Evolutionary conservation across 2,329 filamentous ascomycete species (phyloP).

Genomic region (Fusarium xylarioides): DNA sequence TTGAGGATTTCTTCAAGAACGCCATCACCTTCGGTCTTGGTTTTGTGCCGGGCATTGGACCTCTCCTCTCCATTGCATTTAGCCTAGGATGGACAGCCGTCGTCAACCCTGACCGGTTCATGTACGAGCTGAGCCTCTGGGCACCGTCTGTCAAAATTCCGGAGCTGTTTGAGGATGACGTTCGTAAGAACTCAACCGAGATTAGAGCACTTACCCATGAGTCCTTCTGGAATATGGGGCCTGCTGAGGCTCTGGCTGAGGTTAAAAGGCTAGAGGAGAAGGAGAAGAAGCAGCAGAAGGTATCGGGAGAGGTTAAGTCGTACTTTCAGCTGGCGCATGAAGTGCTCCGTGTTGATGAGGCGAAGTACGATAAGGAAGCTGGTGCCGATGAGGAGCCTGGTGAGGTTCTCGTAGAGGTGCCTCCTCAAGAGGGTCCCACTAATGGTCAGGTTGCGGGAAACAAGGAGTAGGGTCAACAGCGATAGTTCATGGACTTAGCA

Average conservation of each 20-base stretch:
- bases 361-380: background rate
- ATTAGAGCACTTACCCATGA: background rate
- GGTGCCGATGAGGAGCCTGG: background rate
- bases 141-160: background rate
- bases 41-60: accelerated
- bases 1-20: background rate
- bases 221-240: accelerated
- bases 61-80: background rate
- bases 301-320: background rate
- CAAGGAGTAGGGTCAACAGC: background rate
- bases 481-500: accelerated
- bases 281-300: background rate
- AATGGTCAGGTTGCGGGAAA: background rate
- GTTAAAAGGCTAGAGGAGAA: background rate
- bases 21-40: background rate
- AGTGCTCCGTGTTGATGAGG: background rate
- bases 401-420: background rate
- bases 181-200: background rate
- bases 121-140: background rate
- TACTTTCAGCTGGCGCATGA: background rate
- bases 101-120: background rate
- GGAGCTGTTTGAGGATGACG: background rate
- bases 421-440: background rate
- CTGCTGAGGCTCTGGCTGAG: background rate
- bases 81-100: background rate